phyloP scores from a whole-genome alignment of 1,284 basidiomycete genomes.

The Naganishia sp. region DNA sequence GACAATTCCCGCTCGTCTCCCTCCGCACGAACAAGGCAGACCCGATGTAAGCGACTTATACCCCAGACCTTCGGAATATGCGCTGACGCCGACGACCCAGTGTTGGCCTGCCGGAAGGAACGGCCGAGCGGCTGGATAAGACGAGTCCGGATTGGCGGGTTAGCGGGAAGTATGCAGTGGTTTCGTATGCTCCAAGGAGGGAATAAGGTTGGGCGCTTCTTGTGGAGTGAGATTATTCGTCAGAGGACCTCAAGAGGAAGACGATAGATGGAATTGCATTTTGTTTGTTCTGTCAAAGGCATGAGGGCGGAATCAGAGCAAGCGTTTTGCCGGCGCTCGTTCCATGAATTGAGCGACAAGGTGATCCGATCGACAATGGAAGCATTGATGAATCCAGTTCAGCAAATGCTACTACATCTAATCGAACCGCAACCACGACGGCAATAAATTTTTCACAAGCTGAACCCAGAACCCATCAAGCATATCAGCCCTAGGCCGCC shows the following conservation, averaged over 20 bases:
- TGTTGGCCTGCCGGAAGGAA: slow-evolving; percentile 47
- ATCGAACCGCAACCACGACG: slow-evolving; percentile 17
- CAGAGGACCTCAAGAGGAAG: too few relatives aligned
- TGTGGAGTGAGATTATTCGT: neutral
- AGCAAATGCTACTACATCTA: neutral
- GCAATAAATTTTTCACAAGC: slow-evolving; percentile 31
- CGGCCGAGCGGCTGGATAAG: slow-evolving; percentile 44
- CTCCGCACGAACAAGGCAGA: slow-evolving; percentile 95
- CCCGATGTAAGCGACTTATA: slow-evolving; percentile 61
- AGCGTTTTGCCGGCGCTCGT: too few relatives aligned
- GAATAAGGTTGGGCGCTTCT: neutral
- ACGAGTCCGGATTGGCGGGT: slow-evolving; percentile 48
- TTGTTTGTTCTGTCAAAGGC: too few relatives aligned
- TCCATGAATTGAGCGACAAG: too few relatives aligned
- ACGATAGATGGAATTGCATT: too few relatives aligned
- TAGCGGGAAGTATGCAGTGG: slow-evolving; percentile 48
- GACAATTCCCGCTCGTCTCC: slow-evolving; percentile 77
- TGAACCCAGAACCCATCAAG: neutral
- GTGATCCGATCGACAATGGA: too few relatives aligned
- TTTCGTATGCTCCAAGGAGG: slow-evolving; percentile 19
- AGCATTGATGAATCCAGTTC: neutral
- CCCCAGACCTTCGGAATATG: too few relatives aligned
- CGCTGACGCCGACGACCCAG: slow-evolving; percentile 32
- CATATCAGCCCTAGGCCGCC: too few relatives aligned
- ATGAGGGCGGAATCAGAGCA: too few relatives aligned